phyloP scores from a whole-genome alignment of 352 stramenopile genomes.

The Globisporangium sylvaticum region DNA sequence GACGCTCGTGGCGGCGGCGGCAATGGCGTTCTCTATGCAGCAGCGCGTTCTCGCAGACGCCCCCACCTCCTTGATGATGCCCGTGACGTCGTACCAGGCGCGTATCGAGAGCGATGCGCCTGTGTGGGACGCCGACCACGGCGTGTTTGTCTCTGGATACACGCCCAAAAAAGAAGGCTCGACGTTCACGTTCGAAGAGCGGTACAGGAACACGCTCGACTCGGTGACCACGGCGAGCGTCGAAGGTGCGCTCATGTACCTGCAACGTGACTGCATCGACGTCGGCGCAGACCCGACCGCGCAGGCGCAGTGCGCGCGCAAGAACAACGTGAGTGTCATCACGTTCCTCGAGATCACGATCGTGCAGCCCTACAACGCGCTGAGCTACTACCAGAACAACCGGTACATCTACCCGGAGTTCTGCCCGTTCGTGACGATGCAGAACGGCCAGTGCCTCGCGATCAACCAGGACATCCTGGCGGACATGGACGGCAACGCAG shows the following conservation, averaged over 20 bases:
- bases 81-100: conserved; percentile 51
- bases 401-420: conserved; percentile 66
- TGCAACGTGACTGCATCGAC: conserved; percentile 71
- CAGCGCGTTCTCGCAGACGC: not conserved
- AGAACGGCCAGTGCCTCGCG: conserved; percentile 46
- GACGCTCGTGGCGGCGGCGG: not conserved
- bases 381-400: conserved; percentile 57
- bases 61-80: conserved; percentile 38
- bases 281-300: conserved; percentile 27
- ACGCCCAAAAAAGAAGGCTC: not conserved
- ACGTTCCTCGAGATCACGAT: conserved; percentile 65
- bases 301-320: conserved; percentile 31
- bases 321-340: conserved; percentile 60
- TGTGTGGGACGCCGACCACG: conserved; percentile 40
- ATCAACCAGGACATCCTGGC: conserved; percentile 20
- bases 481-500: not conserved
- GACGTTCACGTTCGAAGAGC: conserved; percentile 35
- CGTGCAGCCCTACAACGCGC: conserved; percentile 46
- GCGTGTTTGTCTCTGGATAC: conserved; percentile 43
- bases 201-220: conserved; percentile 49
- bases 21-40: not conserved
- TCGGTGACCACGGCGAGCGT: conserved; percentile 69
- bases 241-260: conserved; percentile 64
- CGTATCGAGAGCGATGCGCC: conserved; percentile 51
- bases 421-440: conserved; percentile 65